Evolutionary conservation across 2,329 filamentous ascomycete genomes (phyloP), one percentile per base, ranked within the genome.

Genomic region (Aspergillus sp.): DNA sequence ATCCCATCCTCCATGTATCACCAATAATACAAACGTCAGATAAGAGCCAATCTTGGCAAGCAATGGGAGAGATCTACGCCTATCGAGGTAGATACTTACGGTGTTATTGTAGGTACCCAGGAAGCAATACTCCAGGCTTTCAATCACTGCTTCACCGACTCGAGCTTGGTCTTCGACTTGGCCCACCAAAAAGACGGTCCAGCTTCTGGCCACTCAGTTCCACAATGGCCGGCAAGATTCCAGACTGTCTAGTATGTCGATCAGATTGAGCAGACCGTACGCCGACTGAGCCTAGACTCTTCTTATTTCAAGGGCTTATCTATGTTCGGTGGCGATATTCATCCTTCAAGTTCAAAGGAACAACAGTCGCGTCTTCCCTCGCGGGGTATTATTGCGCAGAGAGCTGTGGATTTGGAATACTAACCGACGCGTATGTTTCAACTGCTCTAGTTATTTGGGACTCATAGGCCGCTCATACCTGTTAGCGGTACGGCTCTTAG

Each of bases 231-330:
- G 15, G 39, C 39, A 47, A 40, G 19, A 45, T 34, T 41, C 34
- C 6, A 40, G 34, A 40, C 12, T 15, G 42, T 33, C 20, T 17
- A 45, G 42, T 34, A 17, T 57, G 54, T 47, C 39, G 54, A 47
- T 54, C 51, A 40, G 34, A 11, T 24, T 27, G 40, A 55, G 24
- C 15, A 13, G 34, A 45, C 33, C 39, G 33, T 44, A n/a, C 24
- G 19, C 27, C 57, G 17, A 27, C 27, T 37, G 30, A 44, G 51
- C 44, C 54, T 57, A 59, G 52, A 52, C 48, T 51, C 27, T 30
- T 12, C 45, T 9, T 41, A 54, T 39, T 15, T 27, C 27, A 20
- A 40, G 33, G 9, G 13, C 50, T 54, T 37, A 11, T 44, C 30
- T 6, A 17, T 30, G n/a, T n/a, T 13, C 11, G 17, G 8, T 12